Evolutionary conservation across 2,329 filamentous ascomycete species (phyloP).

Genomic region (Bipolaris oryzae): DNA sequence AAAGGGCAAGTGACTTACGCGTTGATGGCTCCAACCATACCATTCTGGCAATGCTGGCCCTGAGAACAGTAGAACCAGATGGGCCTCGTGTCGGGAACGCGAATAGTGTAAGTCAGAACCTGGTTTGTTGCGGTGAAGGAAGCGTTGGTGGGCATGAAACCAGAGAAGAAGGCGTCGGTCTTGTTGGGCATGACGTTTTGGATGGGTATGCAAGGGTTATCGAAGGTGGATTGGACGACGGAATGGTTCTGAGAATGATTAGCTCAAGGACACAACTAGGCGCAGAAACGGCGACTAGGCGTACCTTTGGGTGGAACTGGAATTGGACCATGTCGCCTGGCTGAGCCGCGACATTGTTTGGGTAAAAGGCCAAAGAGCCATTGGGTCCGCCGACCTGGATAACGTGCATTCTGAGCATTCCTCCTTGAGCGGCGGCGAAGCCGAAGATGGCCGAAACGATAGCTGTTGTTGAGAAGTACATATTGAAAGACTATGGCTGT

Average conservation of each 20-base stretch:
- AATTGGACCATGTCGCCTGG: constrained; percentile 63
- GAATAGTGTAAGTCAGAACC: constrained; percentile 73
- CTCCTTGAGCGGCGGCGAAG: constrained; percentile 33
- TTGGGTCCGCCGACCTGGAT: constrained; percentile 67
- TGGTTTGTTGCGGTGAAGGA: constrained; percentile 28
- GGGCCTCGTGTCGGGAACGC: constrained; percentile 70
- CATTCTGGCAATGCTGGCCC: constrained; percentile 72
- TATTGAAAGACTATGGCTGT: constrained; percentile 21
- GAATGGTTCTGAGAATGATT: constrained; percentile 68
- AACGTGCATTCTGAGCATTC: constrained; percentile 57
- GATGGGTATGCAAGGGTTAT: constrained; percentile 71
- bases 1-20: constrained; percentile 58
- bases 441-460: constrained; percentile 41
- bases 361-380: constrained; percentile 65
- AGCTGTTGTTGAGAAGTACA: constrained; percentile 45
- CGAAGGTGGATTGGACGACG: constrained; percentile 77
- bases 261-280: not conserved
- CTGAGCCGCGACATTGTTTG: constrained; percentile 68
- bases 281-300: not conserved
- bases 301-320: constrained; percentile 58
- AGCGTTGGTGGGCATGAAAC: constrained; percentile 65
- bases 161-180: constrained; percentile 65
- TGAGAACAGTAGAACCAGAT: constrained; percentile 83
- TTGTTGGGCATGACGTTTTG: constrained; percentile 51
- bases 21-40: constrained; percentile 80